Percentiles rank a stretch among this genome's conserved stretches.
phyloP scores from a whole-genome alignment of 768 basidiomycete species.

The Psilocybe subaeruginosa region DNA sequence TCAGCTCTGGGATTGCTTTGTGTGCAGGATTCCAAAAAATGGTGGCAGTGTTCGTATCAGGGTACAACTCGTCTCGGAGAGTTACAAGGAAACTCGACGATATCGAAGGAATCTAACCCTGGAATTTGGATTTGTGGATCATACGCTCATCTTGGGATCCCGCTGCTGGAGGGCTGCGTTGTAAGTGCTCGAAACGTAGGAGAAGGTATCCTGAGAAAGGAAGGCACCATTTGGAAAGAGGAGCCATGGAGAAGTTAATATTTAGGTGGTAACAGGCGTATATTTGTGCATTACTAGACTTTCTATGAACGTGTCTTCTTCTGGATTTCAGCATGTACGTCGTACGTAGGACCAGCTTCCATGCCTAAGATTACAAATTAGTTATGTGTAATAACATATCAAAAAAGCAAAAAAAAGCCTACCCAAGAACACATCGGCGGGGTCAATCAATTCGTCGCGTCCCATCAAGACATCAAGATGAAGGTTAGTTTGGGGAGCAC shows the following conservation, averaged over 20 bases:
- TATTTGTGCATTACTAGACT: constrained; percentile 4
- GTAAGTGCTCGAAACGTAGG: constrained; percentile 66
- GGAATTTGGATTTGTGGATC: constrained; percentile 76
- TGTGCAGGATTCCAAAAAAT: constrained; percentile 33
- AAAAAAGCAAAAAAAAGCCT: constrained; percentile 24
- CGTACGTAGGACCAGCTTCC: constrained; percentile 50
- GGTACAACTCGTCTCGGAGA: constrained; percentile 42
- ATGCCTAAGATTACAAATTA: constrained; percentile 42
- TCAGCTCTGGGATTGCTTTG: constrained; percentile 51
- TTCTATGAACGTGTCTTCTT: constrained; percentile 53
- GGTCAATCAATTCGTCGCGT: constrained; percentile 81
- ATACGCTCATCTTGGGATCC: constrained; percentile 74
- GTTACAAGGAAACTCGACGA: constrained; percentile 53
- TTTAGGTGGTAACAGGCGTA: not conserved
- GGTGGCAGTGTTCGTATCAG: constrained; percentile 48
- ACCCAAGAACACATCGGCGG: constrained; percentile 83
- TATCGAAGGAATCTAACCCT: constrained; percentile 32
- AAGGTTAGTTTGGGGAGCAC: constrained; percentile 70
- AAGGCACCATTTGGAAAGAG: constrained; percentile 31
- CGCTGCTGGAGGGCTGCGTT: constrained; percentile 81
- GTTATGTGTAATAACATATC: constrained; percentile 5
- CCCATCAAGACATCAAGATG: constrained; percentile 95
- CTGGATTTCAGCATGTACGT: constrained; percentile 71
- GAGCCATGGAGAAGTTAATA: constrained; percentile 25
- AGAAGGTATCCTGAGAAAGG: constrained; percentile 41